Evolutionary conservation across 2,329 filamentous ascomycete species (phyloP), one percentile per base, ranked within the genome.

Genomic region (Aureobasidium pullulans): DNA sequence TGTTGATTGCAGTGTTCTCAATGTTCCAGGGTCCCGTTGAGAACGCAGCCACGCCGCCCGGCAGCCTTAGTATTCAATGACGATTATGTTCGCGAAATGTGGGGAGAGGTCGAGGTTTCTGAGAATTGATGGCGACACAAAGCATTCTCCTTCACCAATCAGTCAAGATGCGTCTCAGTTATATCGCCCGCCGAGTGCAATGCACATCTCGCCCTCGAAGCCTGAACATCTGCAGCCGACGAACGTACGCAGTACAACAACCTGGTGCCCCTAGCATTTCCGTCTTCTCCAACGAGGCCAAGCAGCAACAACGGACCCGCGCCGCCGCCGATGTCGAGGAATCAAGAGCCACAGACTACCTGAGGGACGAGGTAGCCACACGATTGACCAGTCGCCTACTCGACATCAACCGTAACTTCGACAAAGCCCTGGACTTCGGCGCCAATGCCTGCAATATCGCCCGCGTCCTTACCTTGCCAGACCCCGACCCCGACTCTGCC

Each of bases 391-490:
- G 97, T 67, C 83, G 94, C 48, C 79, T 99, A 52, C 79, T 97
- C 65, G 92, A 97, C 71, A 95, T 99, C 77, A 96, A 96, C 68
- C 88, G 94, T 34, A 80, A 85, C 60, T 96, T 96, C 67, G 84
- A 88, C 46, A 81, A 84, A 64, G 90, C 91, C 28, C 87, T 99
- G 62, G 94, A 99, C 73, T 85, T 96, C 34, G 94, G 94, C 63
- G 93, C 94, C 63, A 96, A 97, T 72, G 90, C 93, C 62, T 96
- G 93, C 81, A 96, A 96, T 73, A 85, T 99, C 62, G 92, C 92
- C 19, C 85, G 87, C 63, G 88, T 89, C 60, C 81, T 97, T 47
- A 87, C 87, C 1, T 62, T 70, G 6, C 66, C 79, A 52, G 78
- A 85, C 63, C 80, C 84, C 60, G 84, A 90, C 69, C 84, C 84